Percentiles rank a stretch among this genome's conserved stretches.
Evolutionary conservation across 2,329 filamentous ascomycete species (phyloP).

Genomic region (Intubia oerlemansii): DNA sequence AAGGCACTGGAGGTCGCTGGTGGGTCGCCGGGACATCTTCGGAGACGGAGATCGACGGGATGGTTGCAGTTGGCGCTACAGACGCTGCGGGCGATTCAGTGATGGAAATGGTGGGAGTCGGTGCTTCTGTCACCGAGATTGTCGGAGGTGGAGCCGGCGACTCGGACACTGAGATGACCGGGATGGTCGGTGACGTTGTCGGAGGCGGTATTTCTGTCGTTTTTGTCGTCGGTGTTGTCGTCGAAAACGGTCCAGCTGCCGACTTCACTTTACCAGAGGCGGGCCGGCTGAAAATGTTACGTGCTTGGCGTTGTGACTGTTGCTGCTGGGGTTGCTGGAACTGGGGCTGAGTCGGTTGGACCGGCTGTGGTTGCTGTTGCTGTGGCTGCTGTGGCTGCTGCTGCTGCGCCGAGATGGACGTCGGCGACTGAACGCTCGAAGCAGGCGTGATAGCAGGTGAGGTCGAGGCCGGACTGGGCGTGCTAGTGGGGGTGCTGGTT

Average conservation of each 20-base stretch:
- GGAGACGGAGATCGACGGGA: neutral
- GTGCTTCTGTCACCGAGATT: constrained; percentile 3
- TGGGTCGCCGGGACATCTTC: neutral
- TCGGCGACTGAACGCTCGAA: constrained; percentile 20
- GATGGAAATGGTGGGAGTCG: constrained; percentile 15
- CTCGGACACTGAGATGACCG: constrained; percentile 6
- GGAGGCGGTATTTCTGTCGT: constrained; percentile 3
- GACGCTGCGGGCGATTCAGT: constrained; percentile 12
- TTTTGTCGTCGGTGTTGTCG: constrained; percentile 1
- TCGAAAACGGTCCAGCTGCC: neutral
- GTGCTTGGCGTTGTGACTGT: constrained; percentile 17
- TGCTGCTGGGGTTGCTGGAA: constrained; percentile 1
- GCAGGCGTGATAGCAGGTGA: constrained; percentile 34
- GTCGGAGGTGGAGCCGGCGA: constrained; percentile 13
- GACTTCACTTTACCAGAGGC: constrained; percentile 24
- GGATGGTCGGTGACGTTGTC: constrained; percentile 10
- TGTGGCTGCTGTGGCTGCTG: constrained; percentile 2
- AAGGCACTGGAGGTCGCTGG: constrained; percentile 4
- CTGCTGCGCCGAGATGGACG: constrained; percentile 12
- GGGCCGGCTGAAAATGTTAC: constrained; percentile 9
- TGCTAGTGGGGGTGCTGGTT: too few species aligned
- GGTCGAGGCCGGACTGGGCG: too few species aligned
- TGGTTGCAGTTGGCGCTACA: neutral
- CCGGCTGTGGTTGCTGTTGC: constrained; percentile 1
- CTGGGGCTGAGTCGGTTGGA: neutral